Evolutionary conservation across 2,329 filamentous ascomycete species (phyloP).

Genomic region (Aspergillus sp.): DNA sequence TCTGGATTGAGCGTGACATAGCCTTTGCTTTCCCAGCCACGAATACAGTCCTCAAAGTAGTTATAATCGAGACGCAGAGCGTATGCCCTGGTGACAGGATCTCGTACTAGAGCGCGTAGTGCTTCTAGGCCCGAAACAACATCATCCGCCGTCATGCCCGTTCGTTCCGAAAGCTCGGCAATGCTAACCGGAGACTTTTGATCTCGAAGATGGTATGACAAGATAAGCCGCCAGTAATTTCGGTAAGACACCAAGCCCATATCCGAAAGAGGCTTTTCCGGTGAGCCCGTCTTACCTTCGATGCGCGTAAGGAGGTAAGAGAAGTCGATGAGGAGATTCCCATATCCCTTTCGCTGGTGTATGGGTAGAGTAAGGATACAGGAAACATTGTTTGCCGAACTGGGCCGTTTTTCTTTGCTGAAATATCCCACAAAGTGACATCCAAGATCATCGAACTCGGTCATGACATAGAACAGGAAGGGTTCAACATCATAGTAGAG

Average conservation of each 20-base stretch:
- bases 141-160: conserved; percentile 94
- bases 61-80: conserved; percentile 82
- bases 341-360: conserved; percentile 95
- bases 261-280: conserved; percentile 94
- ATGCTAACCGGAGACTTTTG: conserved; percentile 59
- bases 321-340: conserved; percentile 95
- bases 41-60: conserved; percentile 84
- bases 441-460: conserved; percentile 80
- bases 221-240: conserved; percentile 90
- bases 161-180: conserved; percentile 68
- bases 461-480: conserved; percentile 98
- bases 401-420: conserved; percentile 94
- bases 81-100: conserved; percentile 84
- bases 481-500: conserved; percentile 99
- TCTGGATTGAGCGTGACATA: conserved; percentile 82
- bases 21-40: conserved; percentile 83
- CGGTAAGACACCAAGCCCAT: conserved; percentile 97
- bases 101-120: conserved; percentile 81
- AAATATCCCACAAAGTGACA: conserved; percentile 99
- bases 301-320: conserved; percentile 94
- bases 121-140: conserved; percentile 92
- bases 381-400: conserved; percentile 94
- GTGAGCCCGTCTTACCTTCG: conserved; percentile 90
- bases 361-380: conserved; percentile 96
- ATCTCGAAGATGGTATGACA: conserved; percentile 79